Evolutionary conservation across 176 grass and related monocot species (phyloP).

Genomic region (sorghum (Sorghum bicolor)): Sorghum_bicolor_NCBIv3 NC_012874.2:3616001-3616500

Average conservation of each 20-base stretch:
- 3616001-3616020: background rate
- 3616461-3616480: constrained; percentile 6
- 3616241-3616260: constrained; percentile 5
- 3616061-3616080: background rate
- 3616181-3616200: constrained; percentile 23
- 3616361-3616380: background rate
- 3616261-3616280: background rate
- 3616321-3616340: background rate
- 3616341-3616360: background rate
- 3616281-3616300: background rate
- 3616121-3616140: background rate
- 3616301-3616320: background rate
- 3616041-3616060: background rate
- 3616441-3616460: background rate
- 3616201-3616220: background rate
- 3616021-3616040: background rate
- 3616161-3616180: constrained; percentile 32
- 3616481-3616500: background rate
- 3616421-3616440: background rate
- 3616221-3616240: constrained; percentile 24
- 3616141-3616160: constrained; percentile 24
- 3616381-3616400: background rate
- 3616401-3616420: background rate
- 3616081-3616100: background rate
- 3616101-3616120: background rate